These are phyloP conservation scores for Tetrapyrgos nigripes DNA, from an alignment of 1,284 basidiomycete species.

Conservation along the genomic window DNA sequence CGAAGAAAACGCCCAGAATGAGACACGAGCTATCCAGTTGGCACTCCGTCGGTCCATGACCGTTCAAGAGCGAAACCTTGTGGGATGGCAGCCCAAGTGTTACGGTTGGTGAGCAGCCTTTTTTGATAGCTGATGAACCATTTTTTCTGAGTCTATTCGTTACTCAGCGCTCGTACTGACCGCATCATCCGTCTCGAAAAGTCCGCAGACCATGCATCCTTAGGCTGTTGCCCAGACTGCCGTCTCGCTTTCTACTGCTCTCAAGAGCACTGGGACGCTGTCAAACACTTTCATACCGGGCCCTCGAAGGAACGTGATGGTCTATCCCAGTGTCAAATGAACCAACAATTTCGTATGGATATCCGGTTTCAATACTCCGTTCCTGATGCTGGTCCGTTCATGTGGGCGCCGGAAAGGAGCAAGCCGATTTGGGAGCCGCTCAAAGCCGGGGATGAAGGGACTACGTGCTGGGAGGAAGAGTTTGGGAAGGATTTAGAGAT, in stretches of 20 bases:
- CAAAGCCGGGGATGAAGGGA: neutral
- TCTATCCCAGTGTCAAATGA: constrained; percentile 37
- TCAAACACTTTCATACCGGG: constrained; percentile 24
- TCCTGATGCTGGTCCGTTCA: constrained; percentile 19
- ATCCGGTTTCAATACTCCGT: constrained; percentile 17
- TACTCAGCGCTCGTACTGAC: constrained; percentile 35
- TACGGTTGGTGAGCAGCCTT: constrained; percentile 36
- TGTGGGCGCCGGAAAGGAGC: constrained; percentile 37
- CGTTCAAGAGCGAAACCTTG: neutral
- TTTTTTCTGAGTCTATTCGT: neutral
- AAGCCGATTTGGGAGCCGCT: constrained; percentile 28
- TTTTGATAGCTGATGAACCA: neutral
- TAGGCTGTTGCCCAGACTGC: constrained; percentile 35
- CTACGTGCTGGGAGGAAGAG: constrained; percentile 27
- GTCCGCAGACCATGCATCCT: constrained; percentile 13
- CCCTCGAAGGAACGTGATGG: constrained; percentile 25
- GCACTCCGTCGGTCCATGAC: neutral
- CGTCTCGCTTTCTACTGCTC: constrained; percentile 39
- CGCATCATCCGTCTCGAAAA: constrained; percentile 37
- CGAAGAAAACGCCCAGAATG: constrained; percentile 17
- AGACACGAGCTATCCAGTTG: neutral
- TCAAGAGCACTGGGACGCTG: constrained; percentile 33
- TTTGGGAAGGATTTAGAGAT: constrained; percentile 22
- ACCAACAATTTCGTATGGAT: constrained; percentile 30
- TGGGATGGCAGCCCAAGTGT: constrained; percentile 40